Conservation (phyloP, 2,329 filamentous ascomycete species). For the Ilyonectria mors-panacis region DNA sequence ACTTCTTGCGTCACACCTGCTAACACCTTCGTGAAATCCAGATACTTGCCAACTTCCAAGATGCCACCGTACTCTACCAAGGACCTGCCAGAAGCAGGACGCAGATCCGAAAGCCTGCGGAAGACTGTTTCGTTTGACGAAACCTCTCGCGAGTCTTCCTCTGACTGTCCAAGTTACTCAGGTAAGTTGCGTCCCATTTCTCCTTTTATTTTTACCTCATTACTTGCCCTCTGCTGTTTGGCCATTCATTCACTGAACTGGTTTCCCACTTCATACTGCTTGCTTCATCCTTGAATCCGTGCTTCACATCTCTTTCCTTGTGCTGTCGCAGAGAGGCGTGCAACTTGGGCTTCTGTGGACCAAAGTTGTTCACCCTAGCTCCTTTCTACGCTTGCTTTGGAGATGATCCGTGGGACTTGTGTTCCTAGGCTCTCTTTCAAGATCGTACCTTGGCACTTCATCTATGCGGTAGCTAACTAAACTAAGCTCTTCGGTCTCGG, state of each 20-base stretch:
- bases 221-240: background rate
- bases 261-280: background rate
- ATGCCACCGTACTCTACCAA: conserved; percentile 17
- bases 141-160: background rate
- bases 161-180: background rate
- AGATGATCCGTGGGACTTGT: too few relatives aligned
- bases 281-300: background rate
- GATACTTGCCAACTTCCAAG: background rate
- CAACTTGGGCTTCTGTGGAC: too few relatives aligned
- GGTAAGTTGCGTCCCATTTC: background rate
- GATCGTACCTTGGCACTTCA: background rate
- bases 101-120: background rate
- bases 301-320: too few relatives aligned
- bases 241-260: too few relatives aligned
- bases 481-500: background rate
- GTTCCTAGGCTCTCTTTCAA: background rate
- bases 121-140: background rate
- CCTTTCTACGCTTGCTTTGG: too few relatives aligned
- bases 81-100: background rate
- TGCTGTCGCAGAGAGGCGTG: too few relatives aligned
- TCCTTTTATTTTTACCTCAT: background rate
- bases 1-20: background rate
- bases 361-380: too few relatives aligned
- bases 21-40: background rate
- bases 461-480: background rate